Evolutionary conservation across 2,329 filamentous ascomycete genomes (phyloP).

Genomic region (Verruconis gallopava): DNA sequence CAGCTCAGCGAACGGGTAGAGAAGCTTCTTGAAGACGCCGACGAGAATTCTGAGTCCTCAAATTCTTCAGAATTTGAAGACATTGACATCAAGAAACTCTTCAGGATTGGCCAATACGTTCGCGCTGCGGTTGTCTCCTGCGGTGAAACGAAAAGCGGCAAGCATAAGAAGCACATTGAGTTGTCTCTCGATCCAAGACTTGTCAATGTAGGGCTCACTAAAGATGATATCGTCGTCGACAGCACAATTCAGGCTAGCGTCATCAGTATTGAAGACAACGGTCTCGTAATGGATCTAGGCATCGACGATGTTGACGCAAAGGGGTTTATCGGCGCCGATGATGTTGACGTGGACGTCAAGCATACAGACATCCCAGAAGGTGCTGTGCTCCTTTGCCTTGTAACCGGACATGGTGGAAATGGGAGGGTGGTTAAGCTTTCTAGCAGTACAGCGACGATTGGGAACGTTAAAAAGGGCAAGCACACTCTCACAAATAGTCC

Average conservation of each 20-base stretch:
- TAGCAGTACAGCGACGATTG: conserved; percentile 55
- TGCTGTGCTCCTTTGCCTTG: conserved; percentile 69
- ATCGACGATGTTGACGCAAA: conserved; percentile 49
- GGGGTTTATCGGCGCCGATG: conserved; percentile 76
- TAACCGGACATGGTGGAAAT: conserved; percentile 60
- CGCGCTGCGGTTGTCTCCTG: conserved; percentile 74
- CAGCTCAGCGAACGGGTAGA: conserved; percentile 65
- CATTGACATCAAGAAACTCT: conserved; percentile 62
- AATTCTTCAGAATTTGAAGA: conserved; percentile 42
- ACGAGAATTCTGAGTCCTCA: conserved; percentile 39
- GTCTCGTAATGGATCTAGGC: conserved; percentile 84
- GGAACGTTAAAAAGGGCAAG: conserved; percentile 48
- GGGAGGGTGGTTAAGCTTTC: conserved; percentile 82
- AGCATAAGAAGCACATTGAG: conserved; percentile 70
- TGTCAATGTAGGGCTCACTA: conserved; percentile 61
- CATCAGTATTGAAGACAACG: conserved; percentile 87
- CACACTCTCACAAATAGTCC: conserved; percentile 62
- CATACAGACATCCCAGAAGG: conserved; percentile 66
- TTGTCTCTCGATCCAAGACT: conserved; percentile 69
- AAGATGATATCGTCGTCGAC: conserved; percentile 61
- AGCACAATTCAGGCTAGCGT: conserved; percentile 78
- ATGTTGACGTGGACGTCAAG: conserved; percentile 54
- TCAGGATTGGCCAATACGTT: conserved; percentile 75
- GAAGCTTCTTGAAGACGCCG: conserved; percentile 46
- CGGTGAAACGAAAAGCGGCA: conserved; percentile 49